Percentiles rank a stretch among this genome's conserved stretches.
Conservation (phyloP, 192 early-diverging fungal species). For the Dissophora ornata region DNA sequence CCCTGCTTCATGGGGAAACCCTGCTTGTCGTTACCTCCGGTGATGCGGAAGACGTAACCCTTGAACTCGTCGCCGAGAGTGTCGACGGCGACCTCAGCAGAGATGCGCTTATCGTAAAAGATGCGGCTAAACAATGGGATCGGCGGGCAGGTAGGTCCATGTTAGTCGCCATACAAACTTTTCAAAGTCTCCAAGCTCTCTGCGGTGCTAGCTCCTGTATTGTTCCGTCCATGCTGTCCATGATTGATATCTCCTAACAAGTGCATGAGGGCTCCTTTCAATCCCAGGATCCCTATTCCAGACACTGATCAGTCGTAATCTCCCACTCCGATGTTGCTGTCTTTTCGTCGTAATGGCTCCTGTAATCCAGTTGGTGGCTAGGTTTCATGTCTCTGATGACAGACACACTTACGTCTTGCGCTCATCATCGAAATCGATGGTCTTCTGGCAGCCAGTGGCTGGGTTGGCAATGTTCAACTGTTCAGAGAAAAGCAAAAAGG, state of each 20-base stretch:
- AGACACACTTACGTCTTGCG: slow-evolving; percentile 83
- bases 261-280: no score
- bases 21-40: slow-evolving; percentile 99
- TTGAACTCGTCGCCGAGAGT: slow-evolving; percentile 99
- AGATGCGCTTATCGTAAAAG: slow-evolving; percentile 99
- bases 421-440: slow-evolving; percentile 98
- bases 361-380: no score
- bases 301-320: no score
- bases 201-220: no score
- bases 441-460: slow-evolving; percentile 98
- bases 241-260: no score
- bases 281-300: no score
- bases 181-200: no score
- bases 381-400: slow-evolving; percentile 55
- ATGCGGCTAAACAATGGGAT: slow-evolving; percentile 75
- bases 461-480: slow-evolving; percentile 99
- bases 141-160: not conserved
- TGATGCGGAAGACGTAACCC: slow-evolving; percentile 99
- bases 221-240: no score
- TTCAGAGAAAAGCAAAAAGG: slow-evolving; percentile 38
- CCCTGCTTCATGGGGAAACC: slow-evolving; percentile 99
- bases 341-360: no score
- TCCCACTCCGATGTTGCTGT: no score
- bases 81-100: slow-evolving; percentile 94
- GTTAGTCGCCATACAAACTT: no score